Evolutionary conservation across 2,329 filamentous ascomycete genomes (phyloP), one percentile per base, ranked within the genome.

Genomic region (Hysterium pulicare): DNA sequence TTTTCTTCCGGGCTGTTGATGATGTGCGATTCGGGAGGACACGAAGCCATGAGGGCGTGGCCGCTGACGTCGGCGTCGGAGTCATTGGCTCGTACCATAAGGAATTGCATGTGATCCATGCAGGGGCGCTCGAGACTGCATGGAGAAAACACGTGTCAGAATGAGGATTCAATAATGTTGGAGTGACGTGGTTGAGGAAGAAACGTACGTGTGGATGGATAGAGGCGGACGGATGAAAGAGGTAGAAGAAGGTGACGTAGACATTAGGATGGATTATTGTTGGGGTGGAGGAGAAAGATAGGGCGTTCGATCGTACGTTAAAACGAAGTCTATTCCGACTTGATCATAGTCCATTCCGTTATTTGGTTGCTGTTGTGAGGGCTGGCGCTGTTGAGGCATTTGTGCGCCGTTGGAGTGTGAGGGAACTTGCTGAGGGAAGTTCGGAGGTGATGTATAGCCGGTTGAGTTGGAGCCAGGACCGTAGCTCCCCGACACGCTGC

Each of bases 1-100:
- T 72, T 67, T 24, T 80, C 73, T 37, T 75, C 69, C 2, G 78
- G 77, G 23, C 76, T 73, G 33, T 71, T 71, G 45, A 72, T 68
- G 53, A 83, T 76, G 55, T 82, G 78, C 44, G 72, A 76, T 40
- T 83, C 80, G 4, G 90, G 88, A 35, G 91, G 90, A 61, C 88
- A 95, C 13, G 86, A 87, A 13, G 88, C 87, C 91, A 97, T 97
- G 53, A 97, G 74, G 4, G 88, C 90, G 66, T 98, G 93, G 31
- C 91, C 93, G 51, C 87, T 91, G 32, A 87, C 76, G 45, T 85
- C 81, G 52, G 78, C 84, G 40, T 70, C 69, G 44, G 66, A 59
- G 44, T 71, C 74, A 63, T 74, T 66, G 48, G 73, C 76, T 45
- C 74, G 70, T 44, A 76, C 83, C 53, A 90, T 73, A 47, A 95